A percentile compares a stretch with the other conserved stretches of the same genome.
phyloP scores from a whole-genome alignment of 169 alveolate species.

The Plasmodium fragile region DNA sequence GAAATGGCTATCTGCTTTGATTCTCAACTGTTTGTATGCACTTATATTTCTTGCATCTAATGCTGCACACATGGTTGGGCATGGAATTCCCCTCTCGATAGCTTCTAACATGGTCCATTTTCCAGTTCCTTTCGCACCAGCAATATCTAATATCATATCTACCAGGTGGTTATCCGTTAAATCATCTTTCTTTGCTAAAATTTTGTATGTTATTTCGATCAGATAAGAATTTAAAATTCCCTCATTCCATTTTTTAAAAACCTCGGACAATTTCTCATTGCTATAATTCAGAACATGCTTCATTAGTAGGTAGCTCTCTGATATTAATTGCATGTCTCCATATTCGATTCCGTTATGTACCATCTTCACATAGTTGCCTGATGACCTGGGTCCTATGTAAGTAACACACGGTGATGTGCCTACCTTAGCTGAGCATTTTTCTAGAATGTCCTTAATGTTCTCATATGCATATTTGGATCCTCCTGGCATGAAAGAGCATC shows the following conservation, averaged over 20 bases:
- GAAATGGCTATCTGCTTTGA: slow-evolving; percentile 33
- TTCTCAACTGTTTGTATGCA: slow-evolving; percentile 59
- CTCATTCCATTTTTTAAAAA: slow-evolving; percentile 78
- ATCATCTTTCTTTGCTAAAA: slow-evolving; percentile 82
- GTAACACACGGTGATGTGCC: slow-evolving; percentile 76
- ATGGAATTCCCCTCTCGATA: slow-evolving; percentile 87
- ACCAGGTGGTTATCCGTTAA: slow-evolving; percentile 80
- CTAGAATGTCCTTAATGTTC: slow-evolving; percentile 77
- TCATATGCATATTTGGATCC: slow-evolving; percentile 85
- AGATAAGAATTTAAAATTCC: slow-evolving; percentile 83
- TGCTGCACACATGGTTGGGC: slow-evolving; percentile 89
- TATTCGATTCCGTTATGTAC: slow-evolving; percentile 92
- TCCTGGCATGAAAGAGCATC: slow-evolving; percentile 91
- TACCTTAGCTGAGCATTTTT: slow-evolving; percentile 79
- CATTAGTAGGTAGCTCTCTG: slow-evolving; percentile 80
- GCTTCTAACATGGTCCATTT: slow-evolving; percentile 91
- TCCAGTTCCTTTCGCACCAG: slow-evolving; percentile 91
- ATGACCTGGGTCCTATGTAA: slow-evolving; percentile 87
- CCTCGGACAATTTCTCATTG: slow-evolving; percentile 60
- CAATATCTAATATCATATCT: slow-evolving; percentile 84
- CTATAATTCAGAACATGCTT: slow-evolving; percentile 53
- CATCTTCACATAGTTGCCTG: slow-evolving; percentile 91
- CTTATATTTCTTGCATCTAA: slow-evolving; percentile 86
- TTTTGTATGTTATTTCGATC: slow-evolving; percentile 84
- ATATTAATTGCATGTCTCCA: slow-evolving; percentile 88